Percentiles rank a stretch among this genome's conserved stretches.
phyloP scores from a whole-genome alignment of 305 asterid genomes.

The Rubia tinctorum region DNA sequence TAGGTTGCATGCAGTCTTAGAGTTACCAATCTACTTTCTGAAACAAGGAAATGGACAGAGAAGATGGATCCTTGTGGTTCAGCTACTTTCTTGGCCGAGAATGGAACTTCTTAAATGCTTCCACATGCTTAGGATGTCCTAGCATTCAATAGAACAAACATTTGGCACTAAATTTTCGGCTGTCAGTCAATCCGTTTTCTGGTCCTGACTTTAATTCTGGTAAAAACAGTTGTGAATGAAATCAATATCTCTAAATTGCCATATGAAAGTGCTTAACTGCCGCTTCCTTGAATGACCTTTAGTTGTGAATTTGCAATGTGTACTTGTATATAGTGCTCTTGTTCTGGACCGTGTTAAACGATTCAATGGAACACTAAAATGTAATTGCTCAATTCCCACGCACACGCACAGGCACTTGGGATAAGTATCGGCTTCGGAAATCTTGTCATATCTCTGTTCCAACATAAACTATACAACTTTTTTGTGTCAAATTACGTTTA shows the following conservation, averaged over 20 bases:
- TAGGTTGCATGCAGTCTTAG: neutral
- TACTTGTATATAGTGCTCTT: neutral
- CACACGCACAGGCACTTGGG: too few species aligned
- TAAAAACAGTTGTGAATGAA: neutral
- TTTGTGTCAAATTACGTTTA: too few species aligned
- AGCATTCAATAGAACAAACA: neutral
- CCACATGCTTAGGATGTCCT: constrained; percentile 11
- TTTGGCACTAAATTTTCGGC: neutral
- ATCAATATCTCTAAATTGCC: neutral
- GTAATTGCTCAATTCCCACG: neutral
- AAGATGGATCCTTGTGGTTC: neutral
- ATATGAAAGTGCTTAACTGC: neutral
- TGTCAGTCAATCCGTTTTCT: neutral
- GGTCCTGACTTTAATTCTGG: neutral
- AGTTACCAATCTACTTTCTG: neutral
- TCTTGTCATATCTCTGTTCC: too few species aligned
- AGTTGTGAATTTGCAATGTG: neutral
- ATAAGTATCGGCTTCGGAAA: too few species aligned
- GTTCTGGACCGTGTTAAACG: neutral
- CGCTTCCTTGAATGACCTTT: neutral
- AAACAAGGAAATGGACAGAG: neutral
- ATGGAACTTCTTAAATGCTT: neutral
- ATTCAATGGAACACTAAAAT: too few species aligned
- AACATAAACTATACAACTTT: too few species aligned
- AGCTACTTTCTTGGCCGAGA: neutral